Evolutionary conservation across 306 rosid genomes (phyloP), one percentile per base, ranked within the genome.

Genomic region (Acacia crassicarpa): DNA sequence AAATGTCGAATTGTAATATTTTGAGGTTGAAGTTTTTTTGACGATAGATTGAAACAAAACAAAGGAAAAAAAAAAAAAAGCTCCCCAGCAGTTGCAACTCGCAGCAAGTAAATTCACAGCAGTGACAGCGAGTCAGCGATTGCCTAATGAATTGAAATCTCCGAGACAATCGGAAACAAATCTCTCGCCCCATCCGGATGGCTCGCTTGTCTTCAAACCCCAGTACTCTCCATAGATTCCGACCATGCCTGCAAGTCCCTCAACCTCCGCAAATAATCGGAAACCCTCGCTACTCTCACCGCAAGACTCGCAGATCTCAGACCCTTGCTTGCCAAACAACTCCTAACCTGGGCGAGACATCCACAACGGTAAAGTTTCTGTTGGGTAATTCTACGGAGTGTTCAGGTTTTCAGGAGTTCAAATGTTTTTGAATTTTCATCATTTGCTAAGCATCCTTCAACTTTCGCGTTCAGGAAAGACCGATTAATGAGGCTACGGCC

Each of bases 131-230:
- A 2, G 20, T 22, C n/a, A 44, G 22, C n/a, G 35, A 2, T 70
- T 23, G 22, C 33, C 10, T 0, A 30, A 2, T 22, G 75, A 71
- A n/a, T 23, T 44, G 19, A 25, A 45, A 20, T n/a, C 51, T 40
- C 8, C 9, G 30, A n/a, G 23, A 67, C 23, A 48, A 74, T n/a
- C 25, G n/a, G 25, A 75, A 32, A 6, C 54, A 65, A 9, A 38
- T 59, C 8, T 58, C 12, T 84, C 65, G 6, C 53, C 75, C 58
- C 73, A 40, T 83, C 40, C 72, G 14, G 17, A 94, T 93, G 98
- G 91, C 92, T 88, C 92, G 92, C 35, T 38, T 91, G 79, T 92
- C 92, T 74, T 76, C 95, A 12, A 86, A 87, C 73, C 87, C 94
- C 66, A 77, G 93, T 65, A 80, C 79, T 23, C 87, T 93, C 84